These are phyloP conservation scores for Cystoisospora suis DNA, from an alignment of 169 alveolate species.

Conservation along the genomic window DNA sequence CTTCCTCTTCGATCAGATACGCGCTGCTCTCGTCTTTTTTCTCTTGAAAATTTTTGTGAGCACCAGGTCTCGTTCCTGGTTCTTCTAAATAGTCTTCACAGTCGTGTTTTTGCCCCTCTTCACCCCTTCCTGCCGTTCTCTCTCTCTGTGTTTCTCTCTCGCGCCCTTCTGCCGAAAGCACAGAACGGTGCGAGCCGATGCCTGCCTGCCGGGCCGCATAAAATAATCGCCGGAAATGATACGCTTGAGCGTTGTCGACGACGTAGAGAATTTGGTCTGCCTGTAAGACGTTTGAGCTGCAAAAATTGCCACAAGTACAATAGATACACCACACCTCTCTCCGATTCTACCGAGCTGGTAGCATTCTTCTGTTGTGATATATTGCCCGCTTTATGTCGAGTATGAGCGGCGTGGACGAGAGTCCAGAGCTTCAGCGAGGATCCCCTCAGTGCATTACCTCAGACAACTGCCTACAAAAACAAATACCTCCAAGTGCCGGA, in stretches of 20 bases:
- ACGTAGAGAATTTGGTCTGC: constrained; percentile 90
- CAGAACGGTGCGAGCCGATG: background rate
- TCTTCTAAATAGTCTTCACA: background rate
- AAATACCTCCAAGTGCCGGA: no score
- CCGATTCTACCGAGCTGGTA: no score
- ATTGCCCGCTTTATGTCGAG: no score
- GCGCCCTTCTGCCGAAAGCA: background rate
- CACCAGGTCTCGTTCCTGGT: background rate
- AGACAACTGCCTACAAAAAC: no score
- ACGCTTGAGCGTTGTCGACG: constrained; percentile 93
- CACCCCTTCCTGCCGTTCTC: background rate
- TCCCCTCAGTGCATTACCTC: no score
- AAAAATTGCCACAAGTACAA: constrained; percentile 91
- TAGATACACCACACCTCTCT: no score
- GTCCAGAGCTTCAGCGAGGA: no score
- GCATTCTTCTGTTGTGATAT: no score
- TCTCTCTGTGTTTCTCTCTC: background rate
- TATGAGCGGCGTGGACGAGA: no score
- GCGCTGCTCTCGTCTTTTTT: background rate
- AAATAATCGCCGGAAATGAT: constrained; percentile 90
- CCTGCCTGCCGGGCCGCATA: constrained; percentile 92
- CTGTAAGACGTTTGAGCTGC: constrained; percentile 75
- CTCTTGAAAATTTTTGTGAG: background rate
- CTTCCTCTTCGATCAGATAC: no score
- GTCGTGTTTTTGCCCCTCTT: background rate